Evolutionary conservation across 805 yeast species (phyloP).

Genomic region (Yarrowia sp.): DNA sequence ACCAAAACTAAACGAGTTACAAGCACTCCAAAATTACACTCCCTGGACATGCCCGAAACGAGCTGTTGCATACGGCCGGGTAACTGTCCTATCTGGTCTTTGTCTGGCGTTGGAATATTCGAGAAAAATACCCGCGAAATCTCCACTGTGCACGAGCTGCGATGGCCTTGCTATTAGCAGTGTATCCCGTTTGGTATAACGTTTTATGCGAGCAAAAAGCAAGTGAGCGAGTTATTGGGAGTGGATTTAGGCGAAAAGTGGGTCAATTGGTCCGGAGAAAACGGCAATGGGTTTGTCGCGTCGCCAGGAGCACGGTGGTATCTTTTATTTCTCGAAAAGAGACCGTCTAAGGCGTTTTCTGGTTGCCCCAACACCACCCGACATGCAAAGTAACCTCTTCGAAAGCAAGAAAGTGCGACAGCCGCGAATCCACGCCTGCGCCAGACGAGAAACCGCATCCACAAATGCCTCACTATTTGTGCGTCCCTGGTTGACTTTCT

Average conservation of each 20-base stretch:
- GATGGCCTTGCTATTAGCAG: background rate
- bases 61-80: background rate
- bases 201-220: background rate
- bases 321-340: background rate
- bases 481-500: background rate
- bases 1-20: too few species aligned
- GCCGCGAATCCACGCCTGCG: too few species aligned
- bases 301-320: background rate
- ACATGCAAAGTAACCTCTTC: background rate
- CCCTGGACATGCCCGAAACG: too few species aligned
- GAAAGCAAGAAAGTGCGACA: too few species aligned
- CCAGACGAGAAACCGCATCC: too few species aligned
- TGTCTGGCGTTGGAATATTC: background rate
- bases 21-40: too few species aligned
- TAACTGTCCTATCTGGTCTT: background rate
- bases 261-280: background rate
- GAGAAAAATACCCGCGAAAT: too few species aligned
- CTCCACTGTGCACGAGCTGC: too few species aligned
- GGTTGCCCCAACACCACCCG: background rate
- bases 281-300: background rate
- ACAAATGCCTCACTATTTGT: background rate
- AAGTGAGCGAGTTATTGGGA: background rate
- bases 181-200: background rate
- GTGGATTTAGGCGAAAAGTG: background rate
- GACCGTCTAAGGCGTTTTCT: background rate